Evolutionary conservation across 2,329 filamentous ascomycete genomes (phyloP).

Genomic region (Diaporthe sp.): DNA sequence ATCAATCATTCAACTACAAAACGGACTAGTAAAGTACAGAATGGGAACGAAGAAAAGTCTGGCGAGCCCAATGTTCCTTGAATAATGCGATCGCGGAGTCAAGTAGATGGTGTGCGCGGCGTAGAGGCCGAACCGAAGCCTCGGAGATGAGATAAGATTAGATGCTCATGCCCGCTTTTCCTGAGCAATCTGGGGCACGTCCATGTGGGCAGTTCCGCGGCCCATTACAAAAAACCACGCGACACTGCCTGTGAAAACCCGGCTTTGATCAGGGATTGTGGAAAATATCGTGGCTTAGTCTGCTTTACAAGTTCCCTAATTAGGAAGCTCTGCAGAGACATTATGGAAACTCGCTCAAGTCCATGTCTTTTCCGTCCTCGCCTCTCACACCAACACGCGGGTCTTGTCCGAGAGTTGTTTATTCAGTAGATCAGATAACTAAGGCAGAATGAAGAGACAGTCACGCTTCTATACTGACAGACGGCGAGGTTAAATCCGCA

Average conservation of each 20-base stretch:
- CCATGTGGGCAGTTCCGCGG: background rate
- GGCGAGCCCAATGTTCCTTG: background rate
- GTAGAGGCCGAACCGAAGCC: constrained; percentile 9
- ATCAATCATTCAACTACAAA: background rate
- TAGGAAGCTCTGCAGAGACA: background rate
- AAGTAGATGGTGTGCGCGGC: background rate
- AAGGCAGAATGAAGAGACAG: background rate
- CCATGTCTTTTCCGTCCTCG: background rate
- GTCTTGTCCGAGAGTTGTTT: background rate
- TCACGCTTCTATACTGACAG: background rate
- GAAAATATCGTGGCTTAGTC: background rate
- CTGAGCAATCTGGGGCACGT: background rate
- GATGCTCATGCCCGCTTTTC: constrained; percentile 7
- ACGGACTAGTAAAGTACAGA: background rate
- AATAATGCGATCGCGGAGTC: constrained; percentile 7
- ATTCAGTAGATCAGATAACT: background rate
- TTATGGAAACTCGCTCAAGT: constrained; percentile 13
- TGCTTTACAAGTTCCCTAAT: background rate
- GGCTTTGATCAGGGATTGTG: background rate
- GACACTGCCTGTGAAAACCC: background rate
- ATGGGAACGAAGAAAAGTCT: background rate
- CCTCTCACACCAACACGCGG: background rate
- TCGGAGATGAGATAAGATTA: constrained; percentile 35
- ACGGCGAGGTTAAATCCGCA: background rate
- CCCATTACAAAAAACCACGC: constrained; percentile 18